Evolutionary conservation across 2,329 filamentous ascomycete genomes (phyloP).

Genomic region (Ceratocystis alfenasii): DNA sequence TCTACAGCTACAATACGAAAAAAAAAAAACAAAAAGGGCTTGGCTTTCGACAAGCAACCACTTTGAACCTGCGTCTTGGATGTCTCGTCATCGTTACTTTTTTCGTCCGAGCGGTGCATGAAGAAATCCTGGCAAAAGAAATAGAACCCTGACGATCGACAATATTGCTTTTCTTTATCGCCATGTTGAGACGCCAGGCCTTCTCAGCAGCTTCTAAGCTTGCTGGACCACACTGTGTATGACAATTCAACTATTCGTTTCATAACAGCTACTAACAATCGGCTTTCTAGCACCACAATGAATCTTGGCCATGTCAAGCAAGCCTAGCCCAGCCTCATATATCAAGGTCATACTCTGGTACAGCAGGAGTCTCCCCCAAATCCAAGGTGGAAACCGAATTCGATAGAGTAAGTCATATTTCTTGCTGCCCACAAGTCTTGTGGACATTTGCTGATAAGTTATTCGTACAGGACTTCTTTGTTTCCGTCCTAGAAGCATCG

Average conservation of each 20-base stretch:
- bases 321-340: neutral
- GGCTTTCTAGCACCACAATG: neutral
- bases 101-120: constrained; percentile 2
- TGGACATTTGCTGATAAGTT: neutral
- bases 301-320: neutral
- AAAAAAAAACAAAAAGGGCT: neutral
- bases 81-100: neutral
- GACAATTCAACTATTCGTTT: neutral
- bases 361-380: constrained; percentile 15
- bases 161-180: neutral
- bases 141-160: neutral
- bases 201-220: neutral
- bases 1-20: neutral
- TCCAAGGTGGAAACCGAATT: constrained; percentile 20
- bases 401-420: constrained; percentile 18
- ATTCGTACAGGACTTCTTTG: constrained; percentile 58
- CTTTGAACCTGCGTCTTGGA: neutral
- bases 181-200: neutral
- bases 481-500: constrained; percentile 75
- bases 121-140: constrained; percentile 5
- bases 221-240: neutral
- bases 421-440: neutral
- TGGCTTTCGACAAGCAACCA: neutral
- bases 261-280: neutral
- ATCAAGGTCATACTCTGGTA: constrained; percentile 20